phyloP scores from a whole-genome alignment of 2,329 filamentous ascomycete species.

The Alternaria solani region DNA sequence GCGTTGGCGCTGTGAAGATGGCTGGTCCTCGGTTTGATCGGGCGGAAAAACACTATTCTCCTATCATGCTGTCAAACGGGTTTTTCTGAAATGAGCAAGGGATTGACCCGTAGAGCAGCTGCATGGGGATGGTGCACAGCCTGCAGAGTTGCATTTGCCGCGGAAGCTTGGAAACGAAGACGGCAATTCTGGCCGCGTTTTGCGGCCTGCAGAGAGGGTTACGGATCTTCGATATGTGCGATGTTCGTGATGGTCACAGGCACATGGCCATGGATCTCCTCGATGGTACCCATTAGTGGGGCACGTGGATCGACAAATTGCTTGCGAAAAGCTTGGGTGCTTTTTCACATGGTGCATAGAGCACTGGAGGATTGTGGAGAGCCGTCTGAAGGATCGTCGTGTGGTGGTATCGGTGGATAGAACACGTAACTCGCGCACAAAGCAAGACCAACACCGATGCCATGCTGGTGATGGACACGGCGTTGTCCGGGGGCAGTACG shows the following conservation, averaged over 20 bases:
- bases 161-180: not conserved
- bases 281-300: not conserved
- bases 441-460: not conserved
- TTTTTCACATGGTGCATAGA: not conserved
- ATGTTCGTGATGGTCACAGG: not conserved
- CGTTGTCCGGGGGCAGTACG: not conserved
- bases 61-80: not conserved
- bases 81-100: slow-evolving; percentile 2
- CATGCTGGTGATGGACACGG: not conserved
- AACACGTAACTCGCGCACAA: not conserved
- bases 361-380: not conserved
- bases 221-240: not conserved
- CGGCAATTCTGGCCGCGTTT: not conserved
- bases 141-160: not conserved
- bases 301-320: not conserved
- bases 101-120: not conserved
- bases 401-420: not conserved
- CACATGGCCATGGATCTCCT: not conserved
- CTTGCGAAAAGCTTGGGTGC: not conserved
- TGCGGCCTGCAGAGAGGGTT: not conserved
- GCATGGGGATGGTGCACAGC: not conserved
- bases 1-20: not conserved
- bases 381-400: not conserved
- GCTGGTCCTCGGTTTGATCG: not conserved
- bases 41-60: not conserved